Base-by-base conservation (phyloP, 129 eudicot genomes). In the Flaveria bidentis region DNA sequence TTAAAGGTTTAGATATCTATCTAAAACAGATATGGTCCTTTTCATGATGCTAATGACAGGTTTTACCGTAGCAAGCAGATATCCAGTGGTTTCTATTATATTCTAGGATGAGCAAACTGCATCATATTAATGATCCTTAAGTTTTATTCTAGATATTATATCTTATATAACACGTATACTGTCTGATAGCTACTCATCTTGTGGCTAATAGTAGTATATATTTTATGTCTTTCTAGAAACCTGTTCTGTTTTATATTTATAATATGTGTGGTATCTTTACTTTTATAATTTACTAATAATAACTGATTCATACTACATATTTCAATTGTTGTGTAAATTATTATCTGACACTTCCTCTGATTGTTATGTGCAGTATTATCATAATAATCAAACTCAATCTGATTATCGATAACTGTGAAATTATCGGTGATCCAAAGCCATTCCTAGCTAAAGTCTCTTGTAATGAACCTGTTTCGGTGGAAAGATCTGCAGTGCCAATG, bases 371-470 rank as follows among this genome's bases (percentile, higher is more conserved):
- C 97, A 94, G 99, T 80, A 86, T 94, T 33, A 83, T 91, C 26
- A 84, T 89, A 36, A 83, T 94, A 73, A 56, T 86, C 13, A 76
- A 80, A 61, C 62, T 91, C 66, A 82, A 87, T 36, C 74, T 94
- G 73, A 41, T 91, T 41, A 73, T 71, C 41, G 90, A 80, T 46
- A 69, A 58, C 42, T 85, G 87, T 80, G 96, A 89, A 33, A 76
- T 78, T 6, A 87, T 94, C 70, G 99, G 99, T 69, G 85, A 87
- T 17, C 92, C 99, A 12, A 85, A 77, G 74, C 89, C 71, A 26
- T 87, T 49, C 46, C 82, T 78, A 67, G 39, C 51, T 16, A 79
- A 52, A 44, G 26, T 2, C 23, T 64, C 69, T 28, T 72, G 69
- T n/a, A 62, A 80, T 2, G 85, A 53, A 69, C 71, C 78, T 61